Evolutionary conservation across 2,329 filamentous ascomycete genomes (phyloP).

Genomic region (Didymella exigua): DNA sequence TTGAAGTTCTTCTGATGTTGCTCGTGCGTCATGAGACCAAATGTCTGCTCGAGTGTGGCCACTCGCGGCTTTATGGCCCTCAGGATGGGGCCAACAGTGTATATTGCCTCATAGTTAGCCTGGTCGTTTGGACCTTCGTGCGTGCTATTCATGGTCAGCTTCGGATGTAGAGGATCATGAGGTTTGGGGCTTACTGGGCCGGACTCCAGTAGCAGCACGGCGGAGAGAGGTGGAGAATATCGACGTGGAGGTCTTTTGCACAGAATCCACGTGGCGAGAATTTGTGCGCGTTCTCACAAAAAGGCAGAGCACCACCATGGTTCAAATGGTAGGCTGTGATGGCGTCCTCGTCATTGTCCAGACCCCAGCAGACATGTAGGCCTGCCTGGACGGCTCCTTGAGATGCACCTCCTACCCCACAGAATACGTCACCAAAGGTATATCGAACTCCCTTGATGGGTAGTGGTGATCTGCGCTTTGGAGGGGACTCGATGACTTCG

Average conservation of each 20-base stretch:
- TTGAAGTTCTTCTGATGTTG: conserved; percentile 19
- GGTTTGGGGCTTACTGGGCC: background rate
- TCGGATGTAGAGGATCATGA: background rate
- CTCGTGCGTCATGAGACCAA: conserved; percentile 1
- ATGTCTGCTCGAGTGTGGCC: background rate
- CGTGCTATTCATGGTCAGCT: background rate
- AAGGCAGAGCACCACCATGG: background rate
- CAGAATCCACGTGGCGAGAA: background rate
- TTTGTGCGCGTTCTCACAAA: background rate
- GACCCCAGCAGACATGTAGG: background rate
- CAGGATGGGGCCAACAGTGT: background rate
- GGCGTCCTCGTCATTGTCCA: background rate
- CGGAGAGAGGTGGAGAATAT: background rate
- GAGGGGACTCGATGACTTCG: background rate
- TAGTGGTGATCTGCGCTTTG: background rate
- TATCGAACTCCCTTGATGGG: background rate
- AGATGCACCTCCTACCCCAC: background rate
- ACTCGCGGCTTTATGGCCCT: background rate
- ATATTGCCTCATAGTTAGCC: background rate
- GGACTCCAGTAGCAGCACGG: background rate
- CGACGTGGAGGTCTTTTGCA: background rate
- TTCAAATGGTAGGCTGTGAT: background rate
- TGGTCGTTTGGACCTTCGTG: background rate
- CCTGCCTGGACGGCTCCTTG: background rate
- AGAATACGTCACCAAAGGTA: background rate